phyloP scores from a whole-genome alignment of 768 basidiomycete genomes.

The Neoboletus brunneissimus region DNA sequence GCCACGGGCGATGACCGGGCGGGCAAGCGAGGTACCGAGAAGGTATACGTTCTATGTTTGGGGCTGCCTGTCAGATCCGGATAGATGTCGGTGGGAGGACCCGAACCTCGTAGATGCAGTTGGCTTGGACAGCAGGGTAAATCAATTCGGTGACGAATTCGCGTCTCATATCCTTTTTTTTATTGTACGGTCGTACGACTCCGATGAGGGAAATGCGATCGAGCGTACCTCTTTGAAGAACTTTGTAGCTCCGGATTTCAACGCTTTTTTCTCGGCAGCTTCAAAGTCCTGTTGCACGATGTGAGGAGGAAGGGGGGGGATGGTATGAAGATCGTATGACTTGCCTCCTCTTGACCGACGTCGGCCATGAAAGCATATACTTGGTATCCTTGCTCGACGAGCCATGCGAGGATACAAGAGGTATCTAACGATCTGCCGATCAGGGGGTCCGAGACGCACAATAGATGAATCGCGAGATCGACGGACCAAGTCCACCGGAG shows the following conservation, averaged over 20 bases:
- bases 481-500: constrained; percentile 94
- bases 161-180: constrained; percentile 78
- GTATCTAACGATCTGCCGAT: constrained; percentile 57
- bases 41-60: constrained; percentile 84
- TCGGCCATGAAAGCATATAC: constrained; percentile 97
- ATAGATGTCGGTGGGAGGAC: background rate
- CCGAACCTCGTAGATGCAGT: constrained; percentile 94
- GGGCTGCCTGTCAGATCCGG: background rate
- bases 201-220: background rate
- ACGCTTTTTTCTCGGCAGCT: constrained; percentile 86
- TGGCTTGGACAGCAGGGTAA: constrained; percentile 97
- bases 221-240: constrained; percentile 79
- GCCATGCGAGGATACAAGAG: constrained; percentile 98
- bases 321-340: constrained; percentile 1
- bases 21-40: constrained; percentile 94
- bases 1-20: constrained; percentile 97
- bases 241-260: constrained; percentile 90
- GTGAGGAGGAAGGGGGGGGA: no score
- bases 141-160: constrained; percentile 97
- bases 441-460: background rate
- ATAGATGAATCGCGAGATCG: background rate
- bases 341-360: constrained; percentile 86
- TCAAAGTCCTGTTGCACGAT: constrained; percentile 80
- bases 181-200: background rate
- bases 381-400: constrained; percentile 97